Percentiles rank a stretch among this genome's conserved stretches.
Evolutionary conservation across 495 filamentous ascomycete species (phyloP).

Genomic region (Penicillium lagena): DNA sequence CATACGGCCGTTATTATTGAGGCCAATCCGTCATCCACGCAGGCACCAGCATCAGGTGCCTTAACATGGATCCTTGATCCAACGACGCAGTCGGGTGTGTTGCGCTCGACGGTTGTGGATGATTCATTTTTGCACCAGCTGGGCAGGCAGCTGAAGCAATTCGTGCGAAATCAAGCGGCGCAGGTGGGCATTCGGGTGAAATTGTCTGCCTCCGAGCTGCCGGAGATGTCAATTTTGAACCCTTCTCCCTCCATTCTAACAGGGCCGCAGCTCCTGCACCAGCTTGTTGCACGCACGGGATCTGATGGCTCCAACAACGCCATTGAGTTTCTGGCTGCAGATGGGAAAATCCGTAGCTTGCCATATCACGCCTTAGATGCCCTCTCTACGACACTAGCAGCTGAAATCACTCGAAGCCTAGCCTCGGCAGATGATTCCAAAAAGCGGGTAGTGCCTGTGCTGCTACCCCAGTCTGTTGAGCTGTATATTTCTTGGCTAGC

Average conservation of each 20-base stretch:
- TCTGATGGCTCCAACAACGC: slow-evolving; percentile 24
- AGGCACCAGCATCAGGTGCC: neutral
- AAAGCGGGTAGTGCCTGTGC: slow-evolving; percentile 56
- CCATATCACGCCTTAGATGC: slow-evolving; percentile 56
- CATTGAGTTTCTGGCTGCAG: slow-evolving; percentile 52
- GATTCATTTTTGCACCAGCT: slow-evolving; percentile 15
- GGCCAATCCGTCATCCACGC: neutral
- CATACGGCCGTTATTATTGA: slow-evolving; percentile 13
- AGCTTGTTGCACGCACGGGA: slow-evolving; percentile 41
- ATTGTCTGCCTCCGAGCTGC: slow-evolving; percentile 7
- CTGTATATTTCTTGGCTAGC: slow-evolving; percentile 69
- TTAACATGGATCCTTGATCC: slow-evolving; percentile 16
- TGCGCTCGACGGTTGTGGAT: slow-evolving; percentile 20
- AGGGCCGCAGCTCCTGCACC: slow-evolving; percentile 60
- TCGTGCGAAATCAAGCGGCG: slow-evolving; percentile 12
- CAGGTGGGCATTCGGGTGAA: slow-evolving; percentile 7
- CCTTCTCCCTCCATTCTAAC: slow-evolving; percentile 41
- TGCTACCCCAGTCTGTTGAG: slow-evolving; percentile 61
- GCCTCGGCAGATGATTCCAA: neutral
- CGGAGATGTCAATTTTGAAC: slow-evolving; percentile 56
- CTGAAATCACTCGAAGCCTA: slow-evolving; percentile 27
- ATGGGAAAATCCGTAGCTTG: slow-evolving; percentile 35
- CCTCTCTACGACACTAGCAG: slow-evolving; percentile 47
- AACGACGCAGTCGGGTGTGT: slow-evolving; percentile 11
- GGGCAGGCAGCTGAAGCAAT: slow-evolving; percentile 17